Evolutionary conservation across 2,329 filamentous ascomycete species (phyloP), one percentile per base, ranked within the genome.

Genomic region (Acrocalymma vagum): DNA sequence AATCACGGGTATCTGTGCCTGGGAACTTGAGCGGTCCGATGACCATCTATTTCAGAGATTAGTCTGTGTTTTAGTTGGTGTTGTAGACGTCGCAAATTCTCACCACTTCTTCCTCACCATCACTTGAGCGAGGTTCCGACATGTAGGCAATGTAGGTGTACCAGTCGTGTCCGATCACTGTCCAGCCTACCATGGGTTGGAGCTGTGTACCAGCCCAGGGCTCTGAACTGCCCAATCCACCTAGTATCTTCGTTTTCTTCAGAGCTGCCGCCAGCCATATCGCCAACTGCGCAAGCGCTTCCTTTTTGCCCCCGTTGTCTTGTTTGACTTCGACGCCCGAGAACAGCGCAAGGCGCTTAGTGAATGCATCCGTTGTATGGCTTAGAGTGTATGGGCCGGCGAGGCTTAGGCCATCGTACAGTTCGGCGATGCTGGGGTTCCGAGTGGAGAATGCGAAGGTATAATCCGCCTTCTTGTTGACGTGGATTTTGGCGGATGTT

Each of bases 111-210:
- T n/a, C n/a, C n/a, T n/a, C n/a, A n/a, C n/a, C n/a, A n/a, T n/a
- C n/a, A n/a, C n/a, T n/a, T n/a, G n/a, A n/a, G n/a, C n/a, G n/a
- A n/a, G n/a, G n/a, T n/a, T n/a, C n/a, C n/a, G n/a, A n/a, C n/a
- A n/a, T 38, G 25, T 29, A 30, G 16, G 35, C 27, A 29, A 38
- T 38, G 30, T 30, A 38, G 13, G 25, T 38, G 30, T 38, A 26
- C 35, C 35, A 38, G 14, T 38, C 27, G 18, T 29, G 25, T n/a
- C 35, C 25, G 17, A 38, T 38, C 15, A 30, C 18, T 20, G 35
- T 29, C 35, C 27, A 38, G 29, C 27, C 26, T 15, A 38, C 26
- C 14, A 14, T 22, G 20, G 35, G 27, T 13, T 15, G 35, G 7
- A 38, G 26, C 18, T 38, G 25, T 14, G 29, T 26, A 11, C 7